Evolutionary conservation across 768 basidiomycete genomes (phyloP).

Genomic region (Fomitopsis pulvina): DNA sequence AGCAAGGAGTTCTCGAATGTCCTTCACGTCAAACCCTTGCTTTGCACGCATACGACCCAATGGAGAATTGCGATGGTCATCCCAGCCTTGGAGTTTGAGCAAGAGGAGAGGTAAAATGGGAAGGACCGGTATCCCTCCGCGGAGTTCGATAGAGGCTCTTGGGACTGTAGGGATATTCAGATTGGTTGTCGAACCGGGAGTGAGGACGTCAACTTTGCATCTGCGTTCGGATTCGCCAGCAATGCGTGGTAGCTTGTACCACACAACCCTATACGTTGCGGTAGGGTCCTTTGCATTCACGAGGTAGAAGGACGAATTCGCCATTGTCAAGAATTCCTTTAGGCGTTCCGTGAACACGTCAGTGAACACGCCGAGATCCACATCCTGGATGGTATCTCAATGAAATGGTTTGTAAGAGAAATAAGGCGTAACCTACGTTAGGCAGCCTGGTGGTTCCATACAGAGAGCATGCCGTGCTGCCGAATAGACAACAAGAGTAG

Average conservation of each 20-base stretch:
- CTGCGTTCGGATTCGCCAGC: background rate
- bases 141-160: background rate
- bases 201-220: conserved; percentile 24
- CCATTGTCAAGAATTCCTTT: conserved; percentile 10
- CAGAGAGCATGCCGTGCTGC: conserved; percentile 4
- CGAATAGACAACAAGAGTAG: conserved; percentile 4
- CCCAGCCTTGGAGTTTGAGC: too few relatives aligned
- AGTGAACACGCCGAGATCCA: conserved; percentile 8
- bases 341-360: conserved; percentile 6
- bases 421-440: background rate
- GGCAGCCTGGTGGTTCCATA: conserved; percentile 1
- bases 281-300: background rate
- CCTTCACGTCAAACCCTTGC: too few relatives aligned
- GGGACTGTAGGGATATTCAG: conserved; percentile 21
- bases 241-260: background rate
- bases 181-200: conserved; percentile 18
- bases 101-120: conserved; percentile 22
- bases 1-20: too few relatives aligned
- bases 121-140: conserved; percentile 17
- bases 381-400: conserved; percentile 1
- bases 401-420: background rate
- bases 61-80: too few relatives aligned
- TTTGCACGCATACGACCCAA: too few relatives aligned
- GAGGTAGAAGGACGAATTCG: conserved; percentile 8
- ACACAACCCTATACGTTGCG: conserved; percentile 9